phyloP scores from a whole-genome alignment of 768 basidiomycete genomes.

The Lactifluus volemus region DNA sequence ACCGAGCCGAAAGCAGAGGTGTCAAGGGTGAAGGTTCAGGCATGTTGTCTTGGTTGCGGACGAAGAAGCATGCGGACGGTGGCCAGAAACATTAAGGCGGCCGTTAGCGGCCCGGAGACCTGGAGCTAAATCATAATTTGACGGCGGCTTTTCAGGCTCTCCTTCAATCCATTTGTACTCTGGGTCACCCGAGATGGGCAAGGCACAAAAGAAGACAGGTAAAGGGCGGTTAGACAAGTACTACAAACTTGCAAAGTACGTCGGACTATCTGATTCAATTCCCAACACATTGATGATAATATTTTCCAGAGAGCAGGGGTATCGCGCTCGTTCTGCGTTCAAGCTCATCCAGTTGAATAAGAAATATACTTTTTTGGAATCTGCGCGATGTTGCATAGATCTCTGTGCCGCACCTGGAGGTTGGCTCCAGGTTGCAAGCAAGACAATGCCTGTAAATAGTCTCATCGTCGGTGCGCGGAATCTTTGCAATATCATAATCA shows the following conservation, averaged over 20 bases:
- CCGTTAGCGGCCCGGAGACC: background rate
- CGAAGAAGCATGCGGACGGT: too few species aligned
- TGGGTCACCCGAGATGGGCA: conserved; percentile 25
- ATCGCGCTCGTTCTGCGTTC: conserved; percentile 98
- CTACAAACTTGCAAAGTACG: conserved; percentile 88
- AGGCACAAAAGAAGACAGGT: conserved; percentile 87
- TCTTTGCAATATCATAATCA: background rate
- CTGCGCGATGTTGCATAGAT: conserved; percentile 90
- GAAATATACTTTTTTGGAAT: conserved; percentile 88
- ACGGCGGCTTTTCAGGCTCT: background rate
- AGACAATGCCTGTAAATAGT: conserved; percentile 91
- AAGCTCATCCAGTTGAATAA: conserved; percentile 98
- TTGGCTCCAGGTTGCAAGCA: conserved; percentile 97
- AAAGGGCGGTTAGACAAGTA: conserved; percentile 96
- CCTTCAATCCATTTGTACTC: background rate
- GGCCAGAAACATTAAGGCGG: background rate
- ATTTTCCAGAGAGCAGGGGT: conserved; percentile 84
- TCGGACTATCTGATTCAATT: conserved; percentile 7
- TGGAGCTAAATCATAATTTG: background rate
- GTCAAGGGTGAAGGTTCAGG: conserved; percentile 21
- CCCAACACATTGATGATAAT: background rate
- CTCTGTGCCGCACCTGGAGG: conserved; percentile 98
- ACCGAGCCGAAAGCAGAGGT: conserved; percentile 21
- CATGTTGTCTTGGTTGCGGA: conserved; percentile 18
- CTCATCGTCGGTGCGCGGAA: conserved; percentile 71